Evolutionary conservation across 352 stramenopile genomes (phyloP).

Genomic region (Phytophthora cactorum): DNA sequence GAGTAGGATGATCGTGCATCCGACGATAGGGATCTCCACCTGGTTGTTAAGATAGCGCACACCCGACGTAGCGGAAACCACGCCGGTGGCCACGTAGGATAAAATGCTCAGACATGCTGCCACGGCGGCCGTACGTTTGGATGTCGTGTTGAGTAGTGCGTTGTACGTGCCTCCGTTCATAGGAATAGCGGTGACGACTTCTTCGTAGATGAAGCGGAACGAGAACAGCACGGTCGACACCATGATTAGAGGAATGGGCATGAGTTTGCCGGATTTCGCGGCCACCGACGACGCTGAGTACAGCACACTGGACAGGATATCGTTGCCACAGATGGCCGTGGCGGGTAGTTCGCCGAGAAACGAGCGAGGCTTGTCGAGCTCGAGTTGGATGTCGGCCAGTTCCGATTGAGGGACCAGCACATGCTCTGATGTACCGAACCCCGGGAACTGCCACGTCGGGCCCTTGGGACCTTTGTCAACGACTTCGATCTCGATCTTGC

Average conservation of each 20-base stretch:
- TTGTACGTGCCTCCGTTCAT: constrained; percentile 92
- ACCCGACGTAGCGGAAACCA: constrained; percentile 67
- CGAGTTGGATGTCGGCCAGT: constrained; percentile 36
- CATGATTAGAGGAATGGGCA: constrained; percentile 75
- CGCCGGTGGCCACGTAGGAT: constrained; percentile 89
- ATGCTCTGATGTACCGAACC: constrained; percentile 40
- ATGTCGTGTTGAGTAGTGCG: constrained; percentile 88
- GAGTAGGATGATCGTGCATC: constrained; percentile 49
- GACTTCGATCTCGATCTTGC: constrained; percentile 53
- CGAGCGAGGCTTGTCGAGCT: constrained; percentile 28
- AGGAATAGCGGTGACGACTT: constrained; percentile 87
- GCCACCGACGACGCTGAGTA: constrained; percentile 56
- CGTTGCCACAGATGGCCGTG: constrained; percentile 91
- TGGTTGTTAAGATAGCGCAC: constrained; percentile 82
- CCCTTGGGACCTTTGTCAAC: constrained; percentile 28
- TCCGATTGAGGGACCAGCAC: constrained; percentile 39
- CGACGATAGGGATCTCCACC: constrained; percentile 48
- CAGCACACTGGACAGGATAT: constrained; percentile 87
- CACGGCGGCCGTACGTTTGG: constrained; percentile 82
- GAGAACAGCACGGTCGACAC: constrained; percentile 65
- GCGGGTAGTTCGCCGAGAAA: constrained; percentile 53
- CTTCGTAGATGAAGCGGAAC: constrained; percentile 85
- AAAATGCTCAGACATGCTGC: constrained; percentile 85
- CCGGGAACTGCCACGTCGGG: constrained; percentile 48
- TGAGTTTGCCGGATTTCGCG: constrained; percentile 73